Conservation (phyloP, 805 yeast species). For the Candida manassasensis region DNA sequence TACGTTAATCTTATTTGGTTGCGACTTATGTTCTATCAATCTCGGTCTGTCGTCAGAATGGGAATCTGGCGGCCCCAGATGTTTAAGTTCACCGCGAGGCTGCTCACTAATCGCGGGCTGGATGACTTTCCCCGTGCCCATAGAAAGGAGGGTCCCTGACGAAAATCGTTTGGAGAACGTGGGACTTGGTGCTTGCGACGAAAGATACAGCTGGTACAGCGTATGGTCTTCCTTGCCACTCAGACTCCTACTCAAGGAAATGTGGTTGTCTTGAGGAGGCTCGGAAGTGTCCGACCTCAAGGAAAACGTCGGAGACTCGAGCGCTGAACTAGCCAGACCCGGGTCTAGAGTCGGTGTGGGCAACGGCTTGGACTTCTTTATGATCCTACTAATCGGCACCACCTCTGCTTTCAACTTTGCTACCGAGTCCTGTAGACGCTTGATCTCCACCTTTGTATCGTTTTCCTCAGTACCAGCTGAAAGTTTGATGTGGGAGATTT, state of each 20-base stretch:
- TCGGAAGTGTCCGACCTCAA: constrained; percentile 4
- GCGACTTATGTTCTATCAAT: constrained; percentile 20
- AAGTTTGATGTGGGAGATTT: constrained; percentile 13
- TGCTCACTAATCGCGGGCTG: constrained; percentile 20
- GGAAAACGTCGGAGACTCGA: constrained; percentile 3
- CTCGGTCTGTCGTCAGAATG: constrained; percentile 15
- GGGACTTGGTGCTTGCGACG: constrained; percentile 15
- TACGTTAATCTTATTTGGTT: constrained; percentile 1
- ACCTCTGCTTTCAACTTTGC: constrained; percentile 57
- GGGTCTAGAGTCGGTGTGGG: constrained; percentile 58
- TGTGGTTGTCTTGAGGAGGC: constrained; percentile 8
- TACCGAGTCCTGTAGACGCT: constrained; percentile 49
- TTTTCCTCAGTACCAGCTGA: constrained; percentile 10
- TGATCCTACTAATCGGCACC: constrained; percentile 55
- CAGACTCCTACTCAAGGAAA: constrained; percentile 9
- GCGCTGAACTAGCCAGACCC: constrained; percentile 18
- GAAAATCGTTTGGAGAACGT: constrained; percentile 33
- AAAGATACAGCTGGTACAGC: neutral
- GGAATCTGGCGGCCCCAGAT: too few species aligned
- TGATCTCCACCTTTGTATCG: constrained; percentile 23
- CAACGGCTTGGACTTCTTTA: constrained; percentile 63
- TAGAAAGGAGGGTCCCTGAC: constrained; percentile 32
- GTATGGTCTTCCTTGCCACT: constrained; percentile 5
- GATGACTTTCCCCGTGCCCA: constrained; percentile 40
- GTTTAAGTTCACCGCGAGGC: neutral